Percentiles rank a stretch among this genome's conserved stretches.
Evolutionary conservation across 2,329 filamentous ascomycete species (phyloP).

Genomic region (Madurella fahalii): DNA sequence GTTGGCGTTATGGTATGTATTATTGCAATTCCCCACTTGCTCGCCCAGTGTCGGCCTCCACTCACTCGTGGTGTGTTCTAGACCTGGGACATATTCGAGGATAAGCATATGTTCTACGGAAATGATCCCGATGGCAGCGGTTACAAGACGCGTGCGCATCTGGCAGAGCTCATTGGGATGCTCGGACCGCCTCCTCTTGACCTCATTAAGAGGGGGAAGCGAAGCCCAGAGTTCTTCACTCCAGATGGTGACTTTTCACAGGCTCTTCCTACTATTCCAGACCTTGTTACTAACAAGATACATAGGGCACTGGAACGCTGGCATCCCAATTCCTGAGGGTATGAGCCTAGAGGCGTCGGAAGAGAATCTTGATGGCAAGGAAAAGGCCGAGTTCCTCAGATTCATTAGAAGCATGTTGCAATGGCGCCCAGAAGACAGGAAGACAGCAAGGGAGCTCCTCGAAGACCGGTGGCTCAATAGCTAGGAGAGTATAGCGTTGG

Average conservation of each 20-base stretch:
- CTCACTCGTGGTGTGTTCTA: slow-evolving; percentile 16
- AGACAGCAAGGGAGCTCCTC: slow-evolving; percentile 12
- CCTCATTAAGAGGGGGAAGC: slow-evolving; percentile 22
- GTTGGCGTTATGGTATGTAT: slow-evolving; percentile 35
- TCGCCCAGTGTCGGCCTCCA: background rate
- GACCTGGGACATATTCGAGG: slow-evolving; percentile 37
- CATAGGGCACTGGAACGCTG: background rate
- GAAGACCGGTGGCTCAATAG: slow-evolving; percentile 13
- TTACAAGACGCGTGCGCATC: slow-evolving; percentile 36
- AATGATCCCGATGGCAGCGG: slow-evolving; percentile 34
- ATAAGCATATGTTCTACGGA: slow-evolving; percentile 33
- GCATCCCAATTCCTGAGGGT: background rate
- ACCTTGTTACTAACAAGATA: background rate
- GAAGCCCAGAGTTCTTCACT: slow-evolving; percentile 13
- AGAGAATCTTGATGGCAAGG: background rate
- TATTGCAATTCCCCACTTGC: too few species aligned
- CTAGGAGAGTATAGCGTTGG: too few species aligned
- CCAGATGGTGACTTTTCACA: slow-evolving; percentile 10
- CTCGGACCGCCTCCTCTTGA: slow-evolving; percentile 40
- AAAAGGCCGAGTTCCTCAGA: slow-evolving; percentile 7
- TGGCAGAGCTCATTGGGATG: slow-evolving; percentile 45
- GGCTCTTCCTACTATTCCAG: background rate
- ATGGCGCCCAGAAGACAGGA: slow-evolving; percentile 15
- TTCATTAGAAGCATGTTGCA: slow-evolving; percentile 15
- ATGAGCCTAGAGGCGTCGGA: slow-evolving; percentile 4